Percentiles rank a stretch among this genome's conserved stretches.
phyloP scores from a whole-genome alignment of 306 rosid genomes.

The Cyclanthera cordifolia region DNA sequence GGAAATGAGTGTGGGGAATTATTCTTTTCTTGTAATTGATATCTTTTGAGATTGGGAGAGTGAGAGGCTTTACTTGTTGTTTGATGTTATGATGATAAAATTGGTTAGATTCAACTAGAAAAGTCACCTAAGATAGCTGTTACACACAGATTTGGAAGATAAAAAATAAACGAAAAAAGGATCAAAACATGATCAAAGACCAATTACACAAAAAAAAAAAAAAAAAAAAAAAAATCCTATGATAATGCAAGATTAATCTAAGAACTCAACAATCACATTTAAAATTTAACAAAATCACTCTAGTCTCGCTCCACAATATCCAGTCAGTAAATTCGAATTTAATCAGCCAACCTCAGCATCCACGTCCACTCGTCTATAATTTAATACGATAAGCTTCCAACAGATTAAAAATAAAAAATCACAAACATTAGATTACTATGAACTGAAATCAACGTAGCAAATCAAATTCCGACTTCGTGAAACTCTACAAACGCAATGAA shows the following conservation, averaged over 20 bases:
- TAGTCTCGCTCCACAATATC: background rate
- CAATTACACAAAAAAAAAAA: background rate
- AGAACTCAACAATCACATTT: background rate
- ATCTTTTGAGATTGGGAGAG: too few relatives aligned
- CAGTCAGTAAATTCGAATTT: background rate
- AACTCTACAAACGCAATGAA: background rate
- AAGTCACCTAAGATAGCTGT: too few relatives aligned
- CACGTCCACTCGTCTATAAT: background rate
- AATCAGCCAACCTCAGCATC: background rate
- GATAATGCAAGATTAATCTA: background rate
- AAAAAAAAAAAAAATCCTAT: background rate
- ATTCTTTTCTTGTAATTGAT: too few relatives aligned
- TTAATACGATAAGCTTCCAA: background rate
- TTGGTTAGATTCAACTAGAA: too few relatives aligned
- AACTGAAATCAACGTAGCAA: background rate
- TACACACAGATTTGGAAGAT: too few relatives aligned
- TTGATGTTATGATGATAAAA: too few relatives aligned
- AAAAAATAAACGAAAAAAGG: background rate
- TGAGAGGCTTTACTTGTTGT: too few relatives aligned
- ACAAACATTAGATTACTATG: background rate
- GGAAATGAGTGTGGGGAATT: too few relatives aligned
- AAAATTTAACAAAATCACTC: background rate
- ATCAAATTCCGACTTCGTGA: background rate
- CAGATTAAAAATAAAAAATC: background rate
- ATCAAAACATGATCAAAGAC: background rate